These are phyloP conservation scores for Phytopythium helicoides DNA, from an alignment of 352 stramenopile species.

Conservation along the genomic window DNA sequence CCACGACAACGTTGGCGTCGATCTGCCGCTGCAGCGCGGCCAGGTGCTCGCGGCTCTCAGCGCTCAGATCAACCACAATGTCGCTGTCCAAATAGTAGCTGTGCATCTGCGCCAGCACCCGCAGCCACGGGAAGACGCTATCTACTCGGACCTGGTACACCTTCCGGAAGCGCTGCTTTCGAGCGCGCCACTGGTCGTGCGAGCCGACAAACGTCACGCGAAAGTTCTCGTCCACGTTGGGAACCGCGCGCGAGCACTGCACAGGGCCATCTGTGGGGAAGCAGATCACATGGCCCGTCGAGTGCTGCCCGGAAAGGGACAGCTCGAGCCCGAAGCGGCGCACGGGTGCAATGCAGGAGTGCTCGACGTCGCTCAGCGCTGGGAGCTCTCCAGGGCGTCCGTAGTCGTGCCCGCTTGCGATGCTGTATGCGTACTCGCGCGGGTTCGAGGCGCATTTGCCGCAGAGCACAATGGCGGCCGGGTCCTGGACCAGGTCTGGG, in stretches of 20 bases:
- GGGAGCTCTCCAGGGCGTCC: conserved; percentile 9
- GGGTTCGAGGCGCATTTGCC: conserved; percentile 8
- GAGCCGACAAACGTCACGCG: conserved; percentile 16
- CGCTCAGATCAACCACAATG: too few relatives aligned
- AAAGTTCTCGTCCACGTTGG: conserved; percentile 1
- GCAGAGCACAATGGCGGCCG: conserved; percentile 9
- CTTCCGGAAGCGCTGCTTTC: conserved; percentile 4
- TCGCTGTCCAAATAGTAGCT: too few relatives aligned
- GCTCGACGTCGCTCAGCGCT: conserved; percentile 3
- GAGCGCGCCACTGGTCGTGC: conserved; percentile 1
- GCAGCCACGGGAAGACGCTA: conserved; percentile 9
- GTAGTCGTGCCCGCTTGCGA: conserved; percentile 20
- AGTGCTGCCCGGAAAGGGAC: conserved; percentile 13
- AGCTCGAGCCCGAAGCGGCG: conserved; percentile 11
- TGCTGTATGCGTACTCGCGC: conserved; percentile 11
- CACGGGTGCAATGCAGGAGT: background rate
- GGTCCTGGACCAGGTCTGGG: conserved; percentile 16
- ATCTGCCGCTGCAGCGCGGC: background rate
- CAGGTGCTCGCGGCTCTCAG: too few relatives aligned
- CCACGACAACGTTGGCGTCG: too few relatives aligned
- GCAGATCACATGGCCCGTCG: conserved; percentile 8
- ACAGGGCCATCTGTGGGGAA: conserved; percentile 10
- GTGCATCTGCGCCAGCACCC: conserved; percentile 1
- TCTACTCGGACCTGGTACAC: conserved; percentile 4
- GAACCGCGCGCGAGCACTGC: conserved; percentile 3